These are phyloP conservation scores for Lecanicillium sp. DNA, from an alignment of 2,329 filamentous ascomycete genomes.

Conservation along the genomic window DNA sequence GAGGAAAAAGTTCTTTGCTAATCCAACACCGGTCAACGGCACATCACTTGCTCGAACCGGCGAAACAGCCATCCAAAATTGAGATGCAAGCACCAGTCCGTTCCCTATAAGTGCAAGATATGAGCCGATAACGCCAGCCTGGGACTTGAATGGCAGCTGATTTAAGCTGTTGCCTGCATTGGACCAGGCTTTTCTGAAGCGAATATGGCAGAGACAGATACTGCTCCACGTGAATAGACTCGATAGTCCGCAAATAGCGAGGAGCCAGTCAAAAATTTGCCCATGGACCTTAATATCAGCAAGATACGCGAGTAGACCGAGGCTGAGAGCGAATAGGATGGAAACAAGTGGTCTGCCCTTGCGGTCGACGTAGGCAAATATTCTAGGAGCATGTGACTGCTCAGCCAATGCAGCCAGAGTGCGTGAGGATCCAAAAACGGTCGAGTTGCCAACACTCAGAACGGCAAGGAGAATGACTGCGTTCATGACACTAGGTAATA, in stretches of 20 bases:
- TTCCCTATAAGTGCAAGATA: constrained; percentile 67
- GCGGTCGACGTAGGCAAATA: constrained; percentile 35
- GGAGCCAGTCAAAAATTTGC: constrained; percentile 39
- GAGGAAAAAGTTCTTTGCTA: constrained; percentile 55
- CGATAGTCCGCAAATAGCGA: constrained; percentile 51
- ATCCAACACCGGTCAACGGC: constrained; percentile 22
- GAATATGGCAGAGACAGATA: constrained; percentile 40
- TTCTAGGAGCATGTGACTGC: constrained; percentile 32
- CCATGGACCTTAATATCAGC: constrained; percentile 3
- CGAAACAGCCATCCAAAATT: constrained; percentile 63
- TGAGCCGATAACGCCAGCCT: constrained; percentile 63
- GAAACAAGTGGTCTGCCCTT: constrained; percentile 33
- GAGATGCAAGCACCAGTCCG: constrained; percentile 59
- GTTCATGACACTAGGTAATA: constrained; percentile 53
- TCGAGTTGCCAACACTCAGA: constrained; percentile 50
- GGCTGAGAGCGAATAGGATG: constrained; percentile 27
- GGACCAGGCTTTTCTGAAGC: constrained; percentile 7
- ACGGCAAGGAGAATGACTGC: constrained; percentile 53
- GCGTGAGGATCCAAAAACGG: constrained; percentile 48
- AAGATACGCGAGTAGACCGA: constrained; percentile 29
- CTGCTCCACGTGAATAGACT: constrained; percentile 56
- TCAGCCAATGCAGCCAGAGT: constrained; percentile 45
- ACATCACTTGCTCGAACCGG: constrained; percentile 1
- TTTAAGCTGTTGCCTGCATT: constrained; percentile 49
- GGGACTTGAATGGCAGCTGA: constrained; percentile 66